A percentile compares a stretch with the other conserved stretches of the same genome.
Conservation (phyloP, 2,329 filamentous ascomycete species). For the Fusarium gaditjirri region DNA sequence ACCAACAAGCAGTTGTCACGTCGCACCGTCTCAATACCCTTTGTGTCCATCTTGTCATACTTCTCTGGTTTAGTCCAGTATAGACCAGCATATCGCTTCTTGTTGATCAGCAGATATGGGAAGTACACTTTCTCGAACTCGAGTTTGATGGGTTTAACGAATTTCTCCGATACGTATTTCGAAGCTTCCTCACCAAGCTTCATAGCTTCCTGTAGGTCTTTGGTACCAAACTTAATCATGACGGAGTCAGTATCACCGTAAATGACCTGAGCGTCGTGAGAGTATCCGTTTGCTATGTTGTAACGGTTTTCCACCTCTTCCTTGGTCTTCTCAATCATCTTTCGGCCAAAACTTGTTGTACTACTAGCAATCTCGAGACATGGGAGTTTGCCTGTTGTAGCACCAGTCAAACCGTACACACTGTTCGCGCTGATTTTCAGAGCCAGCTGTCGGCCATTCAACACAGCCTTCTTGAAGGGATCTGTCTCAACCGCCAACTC, state of each 20-base stretch:
- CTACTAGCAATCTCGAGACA: constrained; percentile 96
- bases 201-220: constrained; percentile 89
- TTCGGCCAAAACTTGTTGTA: constrained; percentile 94
- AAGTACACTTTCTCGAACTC: constrained; percentile 99
- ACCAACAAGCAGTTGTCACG: constrained; percentile 96
- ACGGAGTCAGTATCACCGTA: constrained; percentile 99
- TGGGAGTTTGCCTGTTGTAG: constrained; percentile 93
- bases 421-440: constrained; percentile 98
- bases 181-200: constrained; percentile 94
- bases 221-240: constrained; percentile 98
- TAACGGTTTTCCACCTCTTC: constrained; percentile 92
- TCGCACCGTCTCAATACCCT: constrained; percentile 97
- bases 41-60: constrained; percentile 99
- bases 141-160: constrained; percentile 96
- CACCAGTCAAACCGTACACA: constrained; percentile 96
- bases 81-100: constrained; percentile 97
- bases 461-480: constrained; percentile 95
- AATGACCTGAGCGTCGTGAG: constrained; percentile 94
- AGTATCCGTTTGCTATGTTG: constrained; percentile 92
- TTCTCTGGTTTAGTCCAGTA: constrained; percentile 96
- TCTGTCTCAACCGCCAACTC: constrained; percentile 91
- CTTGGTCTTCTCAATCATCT: constrained; percentile 99
- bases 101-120: constrained; percentile 98
- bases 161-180: constrained; percentile 87
- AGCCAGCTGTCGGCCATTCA: constrained; percentile 96